Evolutionary conservation across 1,139 yeast genomes (phyloP).

Genomic region (Diutina sp.): DNA sequence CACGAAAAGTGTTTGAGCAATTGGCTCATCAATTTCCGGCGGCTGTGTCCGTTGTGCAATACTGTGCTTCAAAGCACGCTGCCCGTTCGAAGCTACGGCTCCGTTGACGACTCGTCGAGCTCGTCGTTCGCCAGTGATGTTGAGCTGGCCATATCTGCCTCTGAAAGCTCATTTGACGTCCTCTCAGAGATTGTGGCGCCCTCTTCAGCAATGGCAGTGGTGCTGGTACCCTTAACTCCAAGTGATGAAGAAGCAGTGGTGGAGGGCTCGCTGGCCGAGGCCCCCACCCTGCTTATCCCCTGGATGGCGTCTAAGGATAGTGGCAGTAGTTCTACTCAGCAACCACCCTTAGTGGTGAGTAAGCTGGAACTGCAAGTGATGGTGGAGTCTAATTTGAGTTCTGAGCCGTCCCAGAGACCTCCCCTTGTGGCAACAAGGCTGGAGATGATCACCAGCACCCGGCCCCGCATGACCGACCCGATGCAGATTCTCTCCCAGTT

Average conservation of each 20-base stretch:
- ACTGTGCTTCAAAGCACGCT: conserved; percentile 5
- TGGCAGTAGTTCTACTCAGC: too few species aligned
- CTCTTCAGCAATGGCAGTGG: not conserved
- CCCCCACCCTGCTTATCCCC: not conserved
- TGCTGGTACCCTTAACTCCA: not conserved
- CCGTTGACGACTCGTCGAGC: not conserved
- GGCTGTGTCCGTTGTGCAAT: conserved; percentile 36
- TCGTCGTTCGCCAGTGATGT: not conserved
- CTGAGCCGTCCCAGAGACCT: not conserved
- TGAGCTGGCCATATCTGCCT: not conserved
- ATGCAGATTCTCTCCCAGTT: not conserved
- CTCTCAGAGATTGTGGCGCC: not conserved
- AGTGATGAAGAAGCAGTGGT: not conserved
- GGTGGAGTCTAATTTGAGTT: not conserved
- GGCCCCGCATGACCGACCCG: not conserved
- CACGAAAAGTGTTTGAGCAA: conserved; percentile 33
- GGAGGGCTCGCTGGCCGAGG: not conserved
- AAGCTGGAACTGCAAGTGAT: not conserved
- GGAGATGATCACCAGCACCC: not conserved
- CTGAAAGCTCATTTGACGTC: not conserved
- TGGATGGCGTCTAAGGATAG: not conserved
- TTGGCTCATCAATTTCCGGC: conserved; percentile 31
- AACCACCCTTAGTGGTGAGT: not conserved
- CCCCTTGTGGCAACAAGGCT: not conserved
- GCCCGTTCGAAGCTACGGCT: not conserved